phyloP scores from a whole-genome alignment of 306 rosid genomes.

The Astragalus membranaceus region DNA sequence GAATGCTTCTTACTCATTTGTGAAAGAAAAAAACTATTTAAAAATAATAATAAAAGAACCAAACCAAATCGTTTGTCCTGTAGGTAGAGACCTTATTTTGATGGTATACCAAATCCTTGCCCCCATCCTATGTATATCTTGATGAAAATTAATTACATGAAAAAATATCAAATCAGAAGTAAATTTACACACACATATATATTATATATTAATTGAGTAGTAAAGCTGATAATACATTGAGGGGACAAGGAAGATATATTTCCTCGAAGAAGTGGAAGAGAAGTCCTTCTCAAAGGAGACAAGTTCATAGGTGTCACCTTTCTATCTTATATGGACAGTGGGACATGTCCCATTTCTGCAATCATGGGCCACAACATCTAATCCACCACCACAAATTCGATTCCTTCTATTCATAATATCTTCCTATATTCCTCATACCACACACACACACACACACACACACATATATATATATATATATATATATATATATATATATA shows the following conservation, averaged over 20 bases:
- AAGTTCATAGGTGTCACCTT: conserved; percentile 28
- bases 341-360: conserved; percentile 27
- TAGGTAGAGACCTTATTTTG: too few species aligned
- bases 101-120: too few species aligned
- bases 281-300: conserved; percentile 46
- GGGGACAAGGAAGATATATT: conserved; percentile 25
- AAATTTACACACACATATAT: too few species aligned
- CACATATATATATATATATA: neutral
- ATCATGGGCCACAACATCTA: conserved; percentile 29
- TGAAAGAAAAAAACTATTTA: too few species aligned
- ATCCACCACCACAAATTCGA: conserved; percentile 55
- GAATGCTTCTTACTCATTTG: neutral
- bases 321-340: conserved; percentile 23
- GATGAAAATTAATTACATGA: too few species aligned
- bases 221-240: neutral
- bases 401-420: conserved; percentile 35
- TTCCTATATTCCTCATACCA: neutral
- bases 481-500: too few species aligned
- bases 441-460: too few species aligned
- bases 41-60: too few species aligned
- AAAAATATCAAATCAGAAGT: too few species aligned
- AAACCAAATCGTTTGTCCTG: too few species aligned
- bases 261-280: conserved; percentile 27
- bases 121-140: too few species aligned
- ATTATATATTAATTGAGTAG: neutral